Conservation (phyloP, 768 basidiomycete species). For the Lepiota brunneoincarnata region DNA sequence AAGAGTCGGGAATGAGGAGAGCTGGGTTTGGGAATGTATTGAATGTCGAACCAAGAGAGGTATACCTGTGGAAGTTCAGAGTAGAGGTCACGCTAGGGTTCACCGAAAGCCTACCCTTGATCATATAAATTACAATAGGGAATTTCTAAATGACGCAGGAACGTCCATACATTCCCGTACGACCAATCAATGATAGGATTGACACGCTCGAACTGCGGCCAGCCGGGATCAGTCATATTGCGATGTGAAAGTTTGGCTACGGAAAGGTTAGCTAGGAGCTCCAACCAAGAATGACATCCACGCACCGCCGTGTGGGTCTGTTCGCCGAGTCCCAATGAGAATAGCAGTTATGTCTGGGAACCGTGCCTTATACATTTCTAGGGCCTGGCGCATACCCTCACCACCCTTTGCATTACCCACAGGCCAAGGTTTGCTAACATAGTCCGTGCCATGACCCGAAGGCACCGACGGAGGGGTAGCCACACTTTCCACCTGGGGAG, state of each 20-base stretch:
- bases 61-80: constrained; percentile 60
- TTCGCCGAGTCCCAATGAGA: constrained; percentile 82
- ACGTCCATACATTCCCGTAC: constrained; percentile 87
- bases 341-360: constrained; percentile 75
- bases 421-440: constrained; percentile 25
- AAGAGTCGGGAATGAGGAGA: constrained; percentile 40
- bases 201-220: constrained; percentile 88
- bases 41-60: constrained; percentile 92
- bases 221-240: constrained; percentile 82
- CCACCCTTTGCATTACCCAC: constrained; percentile 57
- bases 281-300: constrained; percentile 9
- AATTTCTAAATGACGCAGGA: constrained; percentile 68
- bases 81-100: neutral
- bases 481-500: constrained; percentile 46
- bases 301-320: constrained; percentile 94
- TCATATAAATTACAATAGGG: constrained; percentile 92
- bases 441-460: constrained; percentile 15
- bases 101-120: constrained; percentile 60
- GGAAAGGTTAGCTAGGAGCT: neutral
- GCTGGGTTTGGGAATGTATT: constrained; percentile 95
- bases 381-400: constrained; percentile 76
- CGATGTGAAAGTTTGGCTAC: constrained; percentile 69
- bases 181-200: constrained; percentile 97
- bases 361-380: constrained; percentile 66
- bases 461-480: constrained; percentile 30